Base-by-base conservation (phyloP, 257 asterid genomes). In the Primulina eburnea region DNA sequence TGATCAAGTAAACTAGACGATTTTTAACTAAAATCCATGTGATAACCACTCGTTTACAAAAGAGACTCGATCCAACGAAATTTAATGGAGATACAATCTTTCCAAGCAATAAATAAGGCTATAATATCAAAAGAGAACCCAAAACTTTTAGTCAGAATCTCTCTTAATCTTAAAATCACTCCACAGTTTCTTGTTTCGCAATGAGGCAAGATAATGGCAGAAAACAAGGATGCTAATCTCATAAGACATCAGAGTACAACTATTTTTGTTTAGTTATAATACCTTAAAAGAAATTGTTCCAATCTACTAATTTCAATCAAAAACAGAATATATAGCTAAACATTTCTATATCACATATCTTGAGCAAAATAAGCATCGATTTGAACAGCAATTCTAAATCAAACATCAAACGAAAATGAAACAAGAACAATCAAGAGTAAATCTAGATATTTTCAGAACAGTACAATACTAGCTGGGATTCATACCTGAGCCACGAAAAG, bases 401-500 rank as follows among this genome's bases (percentile, higher is more conserved):
- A 5, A 32, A 32, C 34, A 32, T 32, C 34, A 32, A 32, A 32
- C 34, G 34, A 38, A 38, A 9, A 0, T 8, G 14, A 9, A 38
- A 38, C 38, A 38, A 38, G 47, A 38, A 38, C 14, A 50, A 50
- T 17, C 57, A 50, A 4, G 57, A 50, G 5, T 17, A 5, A 50
- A 50, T 50, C 57, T 1, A 50, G 7, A 16, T 50, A 50, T 16
- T 17, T 50, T 7, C 20, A 5, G 8, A 17, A 50, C 21, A 50
- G 57, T 4, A 50, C n/a, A 47, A 47, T 6, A 17, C 57, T 16
- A 12, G 57, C 20, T 14, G 20, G 18, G 57, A n/a, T 43, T 20
- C 20, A 2, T 75, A 88, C 97, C 96, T 70, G 82, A 69, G 63
- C 97, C 97, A 6, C 85, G 78, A 56, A 89, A 72, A 26, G 97